These are phyloP conservation scores for Neolentinus lepideus DNA, from an alignment of 1,284 basidiomycete genomes.

Conservation along the genomic window DNA sequence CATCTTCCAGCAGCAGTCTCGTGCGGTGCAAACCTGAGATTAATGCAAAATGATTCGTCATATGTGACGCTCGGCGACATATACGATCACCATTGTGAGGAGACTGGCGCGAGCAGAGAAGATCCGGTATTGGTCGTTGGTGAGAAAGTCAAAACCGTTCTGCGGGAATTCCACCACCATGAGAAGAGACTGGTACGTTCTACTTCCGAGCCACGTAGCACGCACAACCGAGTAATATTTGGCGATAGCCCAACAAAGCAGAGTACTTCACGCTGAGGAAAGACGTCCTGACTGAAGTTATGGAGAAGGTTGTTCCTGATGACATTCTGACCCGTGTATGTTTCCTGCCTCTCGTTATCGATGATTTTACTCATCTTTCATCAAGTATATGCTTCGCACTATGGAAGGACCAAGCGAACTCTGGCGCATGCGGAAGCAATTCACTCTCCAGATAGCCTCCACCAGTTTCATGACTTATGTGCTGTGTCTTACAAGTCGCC, in stretches of 20 bases:
- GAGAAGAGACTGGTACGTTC: slow-evolving; percentile 41
- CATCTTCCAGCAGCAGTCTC: slow-evolving; percentile 87
- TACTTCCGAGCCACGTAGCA: neutral
- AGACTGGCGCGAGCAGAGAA: slow-evolving; percentile 76
- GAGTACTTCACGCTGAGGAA: slow-evolving; percentile 77
- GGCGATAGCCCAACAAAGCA: slow-evolving; percentile 46
- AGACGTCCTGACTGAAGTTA: slow-evolving; percentile 89
- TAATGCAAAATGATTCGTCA: slow-evolving; percentile 89
- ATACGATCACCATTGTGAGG: slow-evolving; percentile 85
- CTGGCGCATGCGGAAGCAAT: slow-evolving; percentile 98
- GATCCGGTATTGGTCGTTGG: slow-evolving; percentile 83
- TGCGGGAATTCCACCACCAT: slow-evolving; percentile 51
- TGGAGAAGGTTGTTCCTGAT: slow-evolving; percentile 86
- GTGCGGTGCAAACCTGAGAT: slow-evolving; percentile 77
- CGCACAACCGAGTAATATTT: neutral
- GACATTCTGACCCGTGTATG: slow-evolving; percentile 79
- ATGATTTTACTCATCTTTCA: neutral
- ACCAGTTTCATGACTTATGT: slow-evolving; percentile 92
- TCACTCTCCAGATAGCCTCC: slow-evolving; percentile 85
- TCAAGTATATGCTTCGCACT: slow-evolving; percentile 82
- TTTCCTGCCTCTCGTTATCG: slow-evolving; percentile 10
- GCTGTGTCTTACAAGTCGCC: slow-evolving; percentile 79
- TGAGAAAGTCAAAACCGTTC: slow-evolving; percentile 73
- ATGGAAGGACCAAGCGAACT: slow-evolving; percentile 85
- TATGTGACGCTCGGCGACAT: slow-evolving; percentile 93